Evolutionary conservation across 1,284 basidiomycete species (phyloP).

Genomic region (Tilletiaria anomala): DNA sequence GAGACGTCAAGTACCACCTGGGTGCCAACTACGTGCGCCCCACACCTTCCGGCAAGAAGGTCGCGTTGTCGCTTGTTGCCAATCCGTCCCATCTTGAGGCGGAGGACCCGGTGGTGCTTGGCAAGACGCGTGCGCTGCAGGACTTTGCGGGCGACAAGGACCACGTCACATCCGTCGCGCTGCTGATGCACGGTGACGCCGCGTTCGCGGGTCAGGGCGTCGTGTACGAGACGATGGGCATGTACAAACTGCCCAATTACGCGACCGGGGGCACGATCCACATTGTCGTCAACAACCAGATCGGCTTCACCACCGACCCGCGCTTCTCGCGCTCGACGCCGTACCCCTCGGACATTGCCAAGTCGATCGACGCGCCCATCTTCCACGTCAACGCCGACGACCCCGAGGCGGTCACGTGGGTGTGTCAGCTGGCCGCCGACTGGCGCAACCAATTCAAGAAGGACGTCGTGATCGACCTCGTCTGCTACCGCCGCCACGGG

Average conservation of each 20-base stretch:
- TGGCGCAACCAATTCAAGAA: slow-evolving; percentile 98
- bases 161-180: slow-evolving; percentile 52
- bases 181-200: slow-evolving; percentile 93
- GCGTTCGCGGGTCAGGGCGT: slow-evolving; percentile 97
- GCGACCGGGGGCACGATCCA: slow-evolving; percentile 97
- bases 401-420: slow-evolving; percentile 83
- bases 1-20: slow-evolving; percentile 96
- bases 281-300: slow-evolving; percentile 98
- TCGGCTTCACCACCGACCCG: slow-evolving; percentile 98
- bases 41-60: slow-evolving; percentile 94
- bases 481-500: slow-evolving; percentile 95
- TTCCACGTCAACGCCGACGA: slow-evolving; percentile 99
- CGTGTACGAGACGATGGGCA: slow-evolving; percentile 98
- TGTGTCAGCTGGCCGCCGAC: slow-evolving; percentile 93
- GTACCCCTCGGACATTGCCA: slow-evolving; percentile 98
- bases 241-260: slow-evolving; percentile 87
- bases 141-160: slow-evolving; percentile 77
- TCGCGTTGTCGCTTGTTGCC: slow-evolving; percentile 89
- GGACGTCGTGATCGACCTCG: slow-evolving; percentile 95
- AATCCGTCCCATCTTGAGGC: slow-evolving; percentile 98
- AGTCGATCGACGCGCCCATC: slow-evolving; percentile 94
- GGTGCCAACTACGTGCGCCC: slow-evolving; percentile 98
- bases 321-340: slow-evolving; percentile 93
- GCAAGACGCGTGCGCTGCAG: slow-evolving; percentile 92
- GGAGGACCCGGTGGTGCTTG: slow-evolving; percentile 90